These are phyloP conservation scores for Globisporangium yorkense DNA, from an alignment of 352 stramenopile species.

Conservation along the genomic window DNA sequence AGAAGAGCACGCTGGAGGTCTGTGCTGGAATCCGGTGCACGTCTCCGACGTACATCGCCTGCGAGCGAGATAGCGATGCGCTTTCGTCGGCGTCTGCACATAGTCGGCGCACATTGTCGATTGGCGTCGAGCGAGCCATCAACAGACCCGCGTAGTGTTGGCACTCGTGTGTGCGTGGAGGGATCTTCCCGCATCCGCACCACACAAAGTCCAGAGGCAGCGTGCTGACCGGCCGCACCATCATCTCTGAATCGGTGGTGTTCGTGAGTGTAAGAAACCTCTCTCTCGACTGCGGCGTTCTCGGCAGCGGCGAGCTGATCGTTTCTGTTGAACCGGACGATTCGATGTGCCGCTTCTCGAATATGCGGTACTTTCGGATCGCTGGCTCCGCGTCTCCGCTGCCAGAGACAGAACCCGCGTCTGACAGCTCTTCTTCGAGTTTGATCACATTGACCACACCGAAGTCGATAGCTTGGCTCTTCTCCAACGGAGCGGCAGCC, in stretches of 20 bases:
- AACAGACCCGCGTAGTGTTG: constrained; percentile 10
- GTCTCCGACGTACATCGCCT: constrained; percentile 46
- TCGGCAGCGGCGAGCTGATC: constrained; percentile 1
- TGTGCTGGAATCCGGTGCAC: constrained; percentile 40
- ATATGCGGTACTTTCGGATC: constrained; percentile 61
- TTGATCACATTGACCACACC: constrained; percentile 67
- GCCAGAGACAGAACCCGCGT: constrained; percentile 15
- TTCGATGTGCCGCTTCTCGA: constrained; percentile 21
- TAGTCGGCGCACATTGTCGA: constrained; percentile 24
- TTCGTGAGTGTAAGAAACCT: constrained; percentile 54
- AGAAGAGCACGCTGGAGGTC: constrained; percentile 39
- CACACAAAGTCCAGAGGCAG: constrained; percentile 63
- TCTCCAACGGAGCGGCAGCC: background rate
- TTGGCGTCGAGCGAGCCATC: constrained; percentile 22
- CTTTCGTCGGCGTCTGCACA: constrained; percentile 1
- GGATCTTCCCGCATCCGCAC: constrained; percentile 16
- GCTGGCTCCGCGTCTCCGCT: constrained; percentile 25
- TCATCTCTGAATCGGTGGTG: constrained; percentile 35
- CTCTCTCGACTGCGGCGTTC: constrained; percentile 5
- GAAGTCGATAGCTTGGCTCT: constrained; percentile 31
- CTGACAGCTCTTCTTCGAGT: constrained; percentile 57
- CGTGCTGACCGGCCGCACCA: constrained; percentile 66
- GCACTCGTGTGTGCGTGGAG: constrained; percentile 5
- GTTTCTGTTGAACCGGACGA: background rate
- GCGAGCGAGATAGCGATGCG: background rate